A percentile compares a stretch with the other conserved stretches of the same genome.
phyloP scores from a whole-genome alignment of 2,329 filamentous ascomycete genomes.

The Aaosphaeria pasadenensis region DNA sequence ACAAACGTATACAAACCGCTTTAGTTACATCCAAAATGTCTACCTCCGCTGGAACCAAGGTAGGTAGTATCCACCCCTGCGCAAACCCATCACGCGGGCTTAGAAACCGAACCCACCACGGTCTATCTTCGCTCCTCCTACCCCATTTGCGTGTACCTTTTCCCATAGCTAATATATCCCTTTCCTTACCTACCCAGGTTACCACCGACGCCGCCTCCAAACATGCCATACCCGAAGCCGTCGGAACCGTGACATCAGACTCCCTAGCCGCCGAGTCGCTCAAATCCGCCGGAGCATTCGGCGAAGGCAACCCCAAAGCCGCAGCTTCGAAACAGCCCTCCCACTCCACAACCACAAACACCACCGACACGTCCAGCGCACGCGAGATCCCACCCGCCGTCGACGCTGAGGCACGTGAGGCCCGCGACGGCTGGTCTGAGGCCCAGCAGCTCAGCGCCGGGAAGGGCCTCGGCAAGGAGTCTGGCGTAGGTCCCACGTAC shows the following conservation, averaged over 20 bases:
- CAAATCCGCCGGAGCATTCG: conserved; percentile 59
- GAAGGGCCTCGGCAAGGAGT: conserved; percentile 33
- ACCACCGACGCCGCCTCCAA: conserved; percentile 48
- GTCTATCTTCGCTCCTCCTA: no score
- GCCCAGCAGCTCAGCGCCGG: conserved; percentile 40
- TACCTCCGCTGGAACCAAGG: conserved; percentile 9
- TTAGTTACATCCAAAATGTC: neutral
- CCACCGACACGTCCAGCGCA: conserved; percentile 54
- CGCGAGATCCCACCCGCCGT: conserved; percentile 49
- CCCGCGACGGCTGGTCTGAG: conserved; percentile 38
- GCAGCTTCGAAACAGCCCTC: conserved; percentile 50
- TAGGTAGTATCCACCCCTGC: conserved; percentile 1
- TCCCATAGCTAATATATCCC: no score
- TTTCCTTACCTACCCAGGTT: conserved; percentile 22
- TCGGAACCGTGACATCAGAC: conserved; percentile 63
- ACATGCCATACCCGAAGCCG: conserved; percentile 58
- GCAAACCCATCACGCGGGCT: no score
- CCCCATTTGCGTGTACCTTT: no score
- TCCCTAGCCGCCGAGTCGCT: conserved; percentile 76
- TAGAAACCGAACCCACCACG: no score
- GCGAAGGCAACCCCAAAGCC: conserved; percentile 55
- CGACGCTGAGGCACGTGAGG: conserved; percentile 46
- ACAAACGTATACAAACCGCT: no score
- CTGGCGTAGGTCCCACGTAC: conserved; percentile 35
- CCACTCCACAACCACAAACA: conserved; percentile 55